Base-by-base conservation (phyloP, 164 flowering plant genomes). In the Kalanchoe fedtschenkoi region DNA sequence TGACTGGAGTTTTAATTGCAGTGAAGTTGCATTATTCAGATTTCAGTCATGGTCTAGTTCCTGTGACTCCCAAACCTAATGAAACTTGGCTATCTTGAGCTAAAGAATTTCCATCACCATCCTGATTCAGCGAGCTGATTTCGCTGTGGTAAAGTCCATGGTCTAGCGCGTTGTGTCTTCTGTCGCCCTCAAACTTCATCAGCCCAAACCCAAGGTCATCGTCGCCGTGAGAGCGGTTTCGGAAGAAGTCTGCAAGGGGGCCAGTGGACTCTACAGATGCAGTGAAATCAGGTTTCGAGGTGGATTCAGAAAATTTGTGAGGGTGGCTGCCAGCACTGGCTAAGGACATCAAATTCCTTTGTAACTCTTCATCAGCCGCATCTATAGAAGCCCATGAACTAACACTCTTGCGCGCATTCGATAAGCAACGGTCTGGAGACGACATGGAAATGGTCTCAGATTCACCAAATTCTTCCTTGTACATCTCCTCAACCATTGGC, bases 401-500 rank as follows among this genome's bases (percentile, higher is more conserved):
- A 19, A 58, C 51, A 44, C 21, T 69, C 60, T 71, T 62, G 11
- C 32, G 37, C 29, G 65, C 59, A 60, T 69, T 61, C n/a, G 62
- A 5, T 30, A 69, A n/a, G n/a, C n/a, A 64, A 68, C 65, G 75
- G 28, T 75, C 80, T 42, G 51, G 65, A 6, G 66, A 71, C 28
- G 72, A 57, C 24, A 69, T 74, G 5, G 66, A 71, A 46, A 70
- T 62, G n/a, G 43, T n/a, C 63, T 76, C 82, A 9, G 69, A 43
- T 24, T 75, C 72, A 19, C 77, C 76, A 41, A 76, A 69, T 63
- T 81, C 85, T 60, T 81, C 85, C 66, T 81, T 81, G 78, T 81
- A 73, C 78, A 81, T 81, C 32, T 77, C 85, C 62, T 81, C 85
- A 43, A 79, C 74, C 85, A 81, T 81, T 9, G 83, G 85, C 66